Percentiles rank a stretch among this genome's conserved stretches.
Evolutionary conservation across 192 early-diverging fungal species (phyloP).

Genomic region (Backusella mclennaniae): DNA sequence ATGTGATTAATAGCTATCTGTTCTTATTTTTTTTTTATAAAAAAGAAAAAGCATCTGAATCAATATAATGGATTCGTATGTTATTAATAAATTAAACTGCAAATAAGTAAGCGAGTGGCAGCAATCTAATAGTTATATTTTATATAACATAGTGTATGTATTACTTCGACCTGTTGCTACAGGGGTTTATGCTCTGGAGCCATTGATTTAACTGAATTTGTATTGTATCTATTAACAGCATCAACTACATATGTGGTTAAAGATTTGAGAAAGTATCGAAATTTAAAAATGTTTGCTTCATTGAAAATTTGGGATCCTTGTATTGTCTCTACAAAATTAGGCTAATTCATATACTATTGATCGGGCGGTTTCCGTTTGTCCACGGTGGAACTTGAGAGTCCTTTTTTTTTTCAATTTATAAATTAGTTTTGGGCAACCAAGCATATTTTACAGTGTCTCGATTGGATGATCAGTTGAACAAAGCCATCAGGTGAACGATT

Average conservation of each 20-base stretch:
- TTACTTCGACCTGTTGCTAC: no score
- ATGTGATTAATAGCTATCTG: neutral
- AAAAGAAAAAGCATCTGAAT: neutral
- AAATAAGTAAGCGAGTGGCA: no score
- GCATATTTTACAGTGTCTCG: conserved; percentile 88
- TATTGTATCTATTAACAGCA: conserved; percentile 73
- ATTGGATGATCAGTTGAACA: conserved; percentile 92
- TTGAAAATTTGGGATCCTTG: conserved; percentile 51
- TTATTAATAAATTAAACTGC: no score
- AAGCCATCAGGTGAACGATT: conserved; percentile 75
- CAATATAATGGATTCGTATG: no score
- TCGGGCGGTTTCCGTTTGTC: conserved; percentile 92
- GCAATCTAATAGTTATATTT: no score
- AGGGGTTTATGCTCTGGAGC: no score
- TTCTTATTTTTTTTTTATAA: neutral
- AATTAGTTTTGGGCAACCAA: conserved; percentile 72
- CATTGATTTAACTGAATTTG: no score
- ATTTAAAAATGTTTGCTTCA: conserved; percentile 62
- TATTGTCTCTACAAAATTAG: conserved; percentile 83
- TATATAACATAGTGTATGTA: no score
- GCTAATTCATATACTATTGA: conserved; percentile 73
- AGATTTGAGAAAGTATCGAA: conserved; percentile 67
- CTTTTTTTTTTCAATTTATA: conserved; percentile 86
- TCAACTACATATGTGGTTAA: conserved; percentile 79
- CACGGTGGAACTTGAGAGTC: conserved; percentile 81